Evolutionary conservation across 2,329 filamentous ascomycete species (phyloP), one percentile per base, ranked within the genome.

Genomic region (Colletotrichum musae): DNA sequence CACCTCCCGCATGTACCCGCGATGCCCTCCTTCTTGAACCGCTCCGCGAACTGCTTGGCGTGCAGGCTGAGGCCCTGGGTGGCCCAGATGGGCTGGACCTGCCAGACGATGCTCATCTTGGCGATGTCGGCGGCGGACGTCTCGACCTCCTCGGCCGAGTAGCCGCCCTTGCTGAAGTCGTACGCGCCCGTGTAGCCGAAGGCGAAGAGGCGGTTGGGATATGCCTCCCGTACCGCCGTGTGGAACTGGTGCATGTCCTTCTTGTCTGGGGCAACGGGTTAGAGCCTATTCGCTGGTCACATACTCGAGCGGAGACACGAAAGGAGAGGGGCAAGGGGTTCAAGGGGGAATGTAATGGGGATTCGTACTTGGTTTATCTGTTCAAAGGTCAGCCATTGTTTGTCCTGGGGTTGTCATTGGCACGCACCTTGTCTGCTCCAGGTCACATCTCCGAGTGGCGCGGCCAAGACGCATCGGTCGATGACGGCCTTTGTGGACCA

Each of bases 71-170:
- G 67, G 0, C 80, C 80, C 50, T 79, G 76, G 13, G 80, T 58
- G 26, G 73, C 73, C 77, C 79, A 82, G 61, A 82, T 80, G 2
- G 80, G 81, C 75, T 83, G 80, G 1, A 82, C 79, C 64, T 83
- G 80, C 80, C 80, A 83, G 4, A 79, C 77, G 6, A 82, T 73
- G 9, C 79, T 77, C 70, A 80, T 73, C 71, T 80, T 79, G 63
- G 80, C 78, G 62, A 82, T 57, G 56, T 80, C 78, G 28, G 71
- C 70, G 26, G 73, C 76, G 10, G 81, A 72, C 0, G 73, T 75
- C 64, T 78, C 75, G 15, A 81, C 68, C 24, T 79, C 72, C 24
- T 77, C 76, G 2, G 72, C 58, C 9, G 73, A 73, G 72, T 78
- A 81, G 1, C 79, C 80, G 4, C 78, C 78, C 65, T 77, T 77